phyloP scores from a whole-genome alignment of 352 stramenopile species.

The Pythium dissotocum region DNA sequence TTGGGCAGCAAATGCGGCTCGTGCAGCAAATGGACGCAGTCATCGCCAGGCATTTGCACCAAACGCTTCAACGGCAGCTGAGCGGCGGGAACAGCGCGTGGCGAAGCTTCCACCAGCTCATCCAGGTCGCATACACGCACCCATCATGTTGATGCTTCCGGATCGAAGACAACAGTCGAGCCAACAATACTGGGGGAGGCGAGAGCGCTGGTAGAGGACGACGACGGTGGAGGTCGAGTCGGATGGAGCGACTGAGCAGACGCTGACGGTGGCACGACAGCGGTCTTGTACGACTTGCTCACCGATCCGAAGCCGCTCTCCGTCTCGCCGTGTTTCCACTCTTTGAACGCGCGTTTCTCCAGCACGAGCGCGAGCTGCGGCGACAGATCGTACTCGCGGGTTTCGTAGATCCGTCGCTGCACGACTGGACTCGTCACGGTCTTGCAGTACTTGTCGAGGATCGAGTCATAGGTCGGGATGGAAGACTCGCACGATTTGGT shows the following conservation, averaged over 20 bases:
- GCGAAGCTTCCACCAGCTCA: constrained; percentile 42
- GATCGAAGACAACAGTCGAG: not conserved
- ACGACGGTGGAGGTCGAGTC: constrained; percentile 1
- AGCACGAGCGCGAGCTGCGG: constrained; percentile 72
- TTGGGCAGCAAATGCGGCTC: constrained; percentile 45
- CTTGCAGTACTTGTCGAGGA: constrained; percentile 78
- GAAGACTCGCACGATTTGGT: constrained; percentile 46
- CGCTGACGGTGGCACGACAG: constrained; percentile 21
- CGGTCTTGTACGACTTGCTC: constrained; percentile 48
- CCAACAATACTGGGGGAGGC: not conserved
- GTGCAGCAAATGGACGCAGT: constrained; percentile 48
- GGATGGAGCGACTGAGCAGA: constrained; percentile 7
- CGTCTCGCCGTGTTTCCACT: constrained; percentile 40
- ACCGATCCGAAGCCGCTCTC: constrained; percentile 39
- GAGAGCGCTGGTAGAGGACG: not conserved
- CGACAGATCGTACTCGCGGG: constrained; percentile 54
- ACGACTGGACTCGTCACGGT: constrained; percentile 71
- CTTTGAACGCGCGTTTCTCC: constrained; percentile 62
- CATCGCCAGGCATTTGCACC: constrained; percentile 7
- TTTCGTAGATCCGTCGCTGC: constrained; percentile 80
- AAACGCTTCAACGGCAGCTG: not conserved
- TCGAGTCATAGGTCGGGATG: constrained; percentile 72
- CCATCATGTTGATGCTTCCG: not conserved
- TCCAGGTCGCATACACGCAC: constrained; percentile 36
- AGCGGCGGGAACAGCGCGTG: constrained; percentile 26